Base-by-base conservation (phyloP, 108 stramenopile genomes). In the Ochromonas danica region DNA sequence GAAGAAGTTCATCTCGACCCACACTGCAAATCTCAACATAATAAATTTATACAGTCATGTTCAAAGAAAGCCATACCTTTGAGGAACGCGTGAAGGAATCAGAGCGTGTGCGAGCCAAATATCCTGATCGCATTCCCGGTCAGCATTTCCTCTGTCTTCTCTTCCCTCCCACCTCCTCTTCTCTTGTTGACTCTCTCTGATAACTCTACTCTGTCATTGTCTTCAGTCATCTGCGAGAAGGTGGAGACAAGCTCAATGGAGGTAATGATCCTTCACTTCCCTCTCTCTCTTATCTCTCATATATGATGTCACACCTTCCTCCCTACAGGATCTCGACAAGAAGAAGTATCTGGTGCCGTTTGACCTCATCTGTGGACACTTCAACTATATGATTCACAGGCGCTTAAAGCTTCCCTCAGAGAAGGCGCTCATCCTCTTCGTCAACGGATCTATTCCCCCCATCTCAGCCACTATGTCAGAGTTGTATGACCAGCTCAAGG, bases 271-370 rank as follows among this genome's bases (percentile, higher is more conserved):
- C n/a, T n/a, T n/a, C n/a, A n/a, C n/a, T n/a, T n/a, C n/a, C n/a
- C n/a, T n/a, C n/a, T n/a, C n/a, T n/a, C n/a, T n/a, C n/a, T n/a
- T n/a, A n/a, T n/a, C n/a, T n/a, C n/a, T n/a, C n/a, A n/a, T n/a
- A n/a, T n/a, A n/a, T n/a, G n/a, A n/a, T n/a, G n/a, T n/a, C n/a
- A n/a, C n/a, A n/a, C n/a, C n/a, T n/a, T n/a, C n/a, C n/a, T n/a
- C n/a, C n/a, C n/a, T 10, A 75, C 96, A 95, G 33, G 98, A 99
- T 77, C 97, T 99, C 86, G 98, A 97, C 87, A 99, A 99, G 90
- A 97, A 99, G 78, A 89, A 90, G 75, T 96, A 95, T 84, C 86
- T 95, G 70, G 96, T 97, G 30, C 96, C 96, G 1, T 90, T 91
- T 0, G 96, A 97, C 86, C 84, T 97, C 79, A 95, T 93, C 1